Percentiles rank a stretch among this genome's conserved stretches.
These are phyloP conservation scores for Castanospermum australe DNA, from an alignment of 306 rosid genomes.

Conservation along the genomic window DNA sequence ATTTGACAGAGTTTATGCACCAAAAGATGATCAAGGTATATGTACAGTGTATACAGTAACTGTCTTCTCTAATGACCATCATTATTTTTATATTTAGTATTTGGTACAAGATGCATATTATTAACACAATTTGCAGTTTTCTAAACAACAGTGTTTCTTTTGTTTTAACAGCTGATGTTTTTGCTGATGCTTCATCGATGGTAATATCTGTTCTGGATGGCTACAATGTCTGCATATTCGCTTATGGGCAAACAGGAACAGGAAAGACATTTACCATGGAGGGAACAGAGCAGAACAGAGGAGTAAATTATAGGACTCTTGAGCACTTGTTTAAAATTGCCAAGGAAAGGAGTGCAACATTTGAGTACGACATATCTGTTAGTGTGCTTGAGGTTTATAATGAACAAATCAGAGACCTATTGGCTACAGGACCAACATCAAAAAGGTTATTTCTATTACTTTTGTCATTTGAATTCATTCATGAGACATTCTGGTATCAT, in stretches of 20 bases:
- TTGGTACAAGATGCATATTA: background rate
- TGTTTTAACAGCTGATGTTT: conserved; percentile 73
- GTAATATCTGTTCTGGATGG: conserved; percentile 80
- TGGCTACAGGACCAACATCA: conserved; percentile 59
- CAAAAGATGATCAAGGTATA: conserved; percentile 81
- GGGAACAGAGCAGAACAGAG: conserved; percentile 78
- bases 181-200: conserved; percentile 83
- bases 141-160: conserved; percentile 18
- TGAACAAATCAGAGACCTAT: conserved; percentile 85
- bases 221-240: conserved; percentile 88
- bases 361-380: conserved; percentile 63
- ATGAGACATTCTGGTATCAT: background rate
- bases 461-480: too few relatives aligned
- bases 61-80: background rate
- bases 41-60: background rate
- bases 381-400: conserved; percentile 92
- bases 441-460: conserved; percentile 78
- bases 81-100: background rate
- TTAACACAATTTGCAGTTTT: conserved; percentile 3
- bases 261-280: conserved; percentile 96
- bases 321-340: conserved; percentile 69
- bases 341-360: conserved; percentile 66
- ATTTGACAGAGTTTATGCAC: conserved; percentile 82
- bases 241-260: conserved; percentile 93
- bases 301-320: conserved; percentile 86